Percentiles rank a stretch among this genome's conserved stretches.
Conservation (phyloP, 306 rosid species). For the Herpetospermum pedunculosum region DNA sequence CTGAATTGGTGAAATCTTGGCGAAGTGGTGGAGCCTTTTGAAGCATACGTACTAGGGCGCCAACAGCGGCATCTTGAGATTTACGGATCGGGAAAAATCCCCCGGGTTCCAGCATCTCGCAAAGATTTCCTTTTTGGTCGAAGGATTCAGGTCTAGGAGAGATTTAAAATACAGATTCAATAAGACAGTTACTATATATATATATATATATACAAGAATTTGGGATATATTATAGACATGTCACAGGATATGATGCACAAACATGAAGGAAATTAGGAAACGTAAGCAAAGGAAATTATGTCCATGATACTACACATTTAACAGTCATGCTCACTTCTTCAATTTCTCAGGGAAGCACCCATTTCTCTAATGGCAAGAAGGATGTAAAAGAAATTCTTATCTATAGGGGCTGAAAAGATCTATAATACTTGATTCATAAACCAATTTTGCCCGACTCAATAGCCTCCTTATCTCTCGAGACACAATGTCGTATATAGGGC, state of each 20-base stretch:
- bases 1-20: constrained; percentile 37
- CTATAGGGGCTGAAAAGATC: neutral
- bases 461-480: neutral
- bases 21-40: constrained; percentile 73
- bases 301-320: neutral
- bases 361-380: neutral
- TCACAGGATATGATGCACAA: neutral
- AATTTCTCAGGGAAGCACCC: neutral
- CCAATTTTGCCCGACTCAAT: neutral
- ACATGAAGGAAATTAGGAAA: neutral
- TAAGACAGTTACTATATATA: neutral
- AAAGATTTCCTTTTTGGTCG: constrained; percentile 10
- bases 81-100: constrained; percentile 45
- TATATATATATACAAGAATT: neutral
- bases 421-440: neutral
- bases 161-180: neutral
- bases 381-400: neutral
- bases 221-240: neutral
- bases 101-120: constrained; percentile 23
- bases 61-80: constrained; percentile 79
- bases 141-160: constrained; percentile 10
- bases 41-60: constrained; percentile 59
- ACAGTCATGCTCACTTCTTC: neutral
- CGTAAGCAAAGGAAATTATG: neutral
- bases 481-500: neutral